Conservation (phyloP, 2,329 filamentous ascomycete species). For the Paecilomyces fulvus region DNA sequence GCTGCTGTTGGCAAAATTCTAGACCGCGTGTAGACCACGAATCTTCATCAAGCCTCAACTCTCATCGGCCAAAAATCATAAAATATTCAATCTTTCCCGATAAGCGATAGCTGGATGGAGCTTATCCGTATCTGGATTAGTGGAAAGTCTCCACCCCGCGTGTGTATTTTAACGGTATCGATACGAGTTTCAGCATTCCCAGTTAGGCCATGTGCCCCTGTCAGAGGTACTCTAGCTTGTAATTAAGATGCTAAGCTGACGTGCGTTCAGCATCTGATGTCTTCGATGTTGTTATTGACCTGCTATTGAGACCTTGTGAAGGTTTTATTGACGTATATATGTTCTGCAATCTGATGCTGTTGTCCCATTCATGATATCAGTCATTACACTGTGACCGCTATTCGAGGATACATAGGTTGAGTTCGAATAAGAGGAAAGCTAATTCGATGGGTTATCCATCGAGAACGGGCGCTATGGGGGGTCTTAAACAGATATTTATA, state of each 20-base stretch:
- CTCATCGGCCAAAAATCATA: slow-evolving; percentile 2
- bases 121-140: slow-evolving; percentile 8
- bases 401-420: background rate
- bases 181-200: background rate
- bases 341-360: background rate
- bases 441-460: background rate
- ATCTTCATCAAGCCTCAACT: background rate
- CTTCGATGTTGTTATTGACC: slow-evolving; percentile 4
- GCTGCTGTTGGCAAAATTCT: background rate
- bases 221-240: background rate
- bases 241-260: background rate
- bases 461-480: background rate
- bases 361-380: background rate
- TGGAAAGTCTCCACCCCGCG: background rate
- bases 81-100: slow-evolving; percentile 5
- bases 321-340: background rate
- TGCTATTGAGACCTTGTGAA: slow-evolving; percentile 3
- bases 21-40: background rate
- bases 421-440: background rate
- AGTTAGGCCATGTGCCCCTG: background rate
- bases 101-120: slow-evolving; percentile 12
- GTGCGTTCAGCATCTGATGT: slow-evolving; percentile 3
- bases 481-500: background rate
- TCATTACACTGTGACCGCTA: background rate
- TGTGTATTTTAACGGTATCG: background rate